Conservation (phyloP, 2,329 filamentous ascomycete genomes). For the Venturia effusa region DNA sequence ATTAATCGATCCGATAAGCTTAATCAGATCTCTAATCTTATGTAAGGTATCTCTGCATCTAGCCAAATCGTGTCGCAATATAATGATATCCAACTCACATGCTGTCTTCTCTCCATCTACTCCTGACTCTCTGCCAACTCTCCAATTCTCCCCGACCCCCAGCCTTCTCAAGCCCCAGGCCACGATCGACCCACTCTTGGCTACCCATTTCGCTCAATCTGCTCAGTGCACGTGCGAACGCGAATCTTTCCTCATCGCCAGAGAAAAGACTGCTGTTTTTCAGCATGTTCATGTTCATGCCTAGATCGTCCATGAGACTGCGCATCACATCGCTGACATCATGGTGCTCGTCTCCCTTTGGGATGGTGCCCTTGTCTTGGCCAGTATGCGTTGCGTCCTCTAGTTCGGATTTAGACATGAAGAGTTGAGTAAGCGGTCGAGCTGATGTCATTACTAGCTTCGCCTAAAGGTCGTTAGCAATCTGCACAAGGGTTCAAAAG, state of each 20-base stretch:
- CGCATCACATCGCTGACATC: conserved; percentile 61
- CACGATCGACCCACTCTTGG: conserved; percentile 86
- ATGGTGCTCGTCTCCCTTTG: conserved; percentile 33
- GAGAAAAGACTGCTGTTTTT: conserved; percentile 82
- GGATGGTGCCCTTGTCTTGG: conserved; percentile 27
- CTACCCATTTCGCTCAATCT: conserved; percentile 87
- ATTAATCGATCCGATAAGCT: neutral
- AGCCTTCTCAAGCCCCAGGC: conserved; percentile 49
- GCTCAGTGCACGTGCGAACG: conserved; percentile 80
- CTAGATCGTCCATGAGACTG: conserved; percentile 76
- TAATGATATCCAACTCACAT: neutral
- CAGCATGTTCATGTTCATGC: conserved; percentile 71
- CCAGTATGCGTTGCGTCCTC: conserved; percentile 33
- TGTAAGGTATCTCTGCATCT: neutral
- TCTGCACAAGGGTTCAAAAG: neutral
- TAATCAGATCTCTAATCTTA: neutral
- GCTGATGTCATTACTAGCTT: conserved; percentile 90
- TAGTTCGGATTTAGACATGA: conserved; percentile 54
- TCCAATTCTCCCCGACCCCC: conserved; percentile 57
- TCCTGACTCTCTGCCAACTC: conserved; percentile 54
- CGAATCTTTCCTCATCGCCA: conserved; percentile 93
- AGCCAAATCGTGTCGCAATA: neutral
- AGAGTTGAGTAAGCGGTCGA: conserved; percentile 75
- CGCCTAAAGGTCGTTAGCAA: conserved; percentile 45
- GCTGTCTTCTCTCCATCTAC: conserved; percentile 51